Conservation (phyloP, 2,329 filamentous ascomycete genomes). For the Colletotrichum sp. region DNA sequence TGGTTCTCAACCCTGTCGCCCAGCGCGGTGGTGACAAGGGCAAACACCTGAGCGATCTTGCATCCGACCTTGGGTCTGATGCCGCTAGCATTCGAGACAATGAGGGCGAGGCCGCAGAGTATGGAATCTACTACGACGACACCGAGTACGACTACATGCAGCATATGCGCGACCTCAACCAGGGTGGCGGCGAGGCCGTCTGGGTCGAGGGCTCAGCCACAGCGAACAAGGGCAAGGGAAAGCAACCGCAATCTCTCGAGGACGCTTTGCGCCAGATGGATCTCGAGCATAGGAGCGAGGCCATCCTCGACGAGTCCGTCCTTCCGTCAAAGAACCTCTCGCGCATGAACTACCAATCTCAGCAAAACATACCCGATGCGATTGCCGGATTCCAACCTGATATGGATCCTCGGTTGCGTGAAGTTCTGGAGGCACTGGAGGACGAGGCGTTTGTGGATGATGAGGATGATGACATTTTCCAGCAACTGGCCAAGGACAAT, state of each 20-base stretch:
- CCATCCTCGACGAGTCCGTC: conserved; percentile 75
- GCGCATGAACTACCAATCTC: conserved; percentile 83
- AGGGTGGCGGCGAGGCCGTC: conserved; percentile 75
- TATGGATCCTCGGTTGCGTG: conserved; percentile 92
- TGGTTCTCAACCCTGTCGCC: conserved; percentile 80
- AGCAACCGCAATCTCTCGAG: conserved; percentile 79
- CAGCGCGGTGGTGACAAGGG: conserved; percentile 47
- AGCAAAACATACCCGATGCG: conserved; percentile 90
- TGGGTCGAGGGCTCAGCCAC: conserved; percentile 78
- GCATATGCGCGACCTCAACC: conserved; percentile 88
- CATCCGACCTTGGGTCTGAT: conserved; percentile 74
- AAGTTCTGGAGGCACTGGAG: conserved; percentile 91
- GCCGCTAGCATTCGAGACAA: conserved; percentile 75
- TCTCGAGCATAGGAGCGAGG: conserved; percentile 57
- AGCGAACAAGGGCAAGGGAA: conserved; percentile 70
- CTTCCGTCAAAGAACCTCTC: conserved; percentile 81
- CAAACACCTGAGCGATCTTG: conserved; percentile 78
- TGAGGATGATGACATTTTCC: conserved; percentile 85
- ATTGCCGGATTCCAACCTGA: conserved; percentile 96
- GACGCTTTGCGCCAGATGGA: conserved; percentile 76
- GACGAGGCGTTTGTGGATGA: conserved; percentile 93
- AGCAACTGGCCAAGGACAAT: conserved; percentile 70
- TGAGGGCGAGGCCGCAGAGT: conserved; percentile 93
- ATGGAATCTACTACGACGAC: conserved; percentile 95
- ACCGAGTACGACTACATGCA: conserved; percentile 99